These are phyloP conservation scores for Phascolomyces articulosus DNA, from an alignment of 371 early-diverging fungal genomes.

Conservation along the genomic window DNA sequence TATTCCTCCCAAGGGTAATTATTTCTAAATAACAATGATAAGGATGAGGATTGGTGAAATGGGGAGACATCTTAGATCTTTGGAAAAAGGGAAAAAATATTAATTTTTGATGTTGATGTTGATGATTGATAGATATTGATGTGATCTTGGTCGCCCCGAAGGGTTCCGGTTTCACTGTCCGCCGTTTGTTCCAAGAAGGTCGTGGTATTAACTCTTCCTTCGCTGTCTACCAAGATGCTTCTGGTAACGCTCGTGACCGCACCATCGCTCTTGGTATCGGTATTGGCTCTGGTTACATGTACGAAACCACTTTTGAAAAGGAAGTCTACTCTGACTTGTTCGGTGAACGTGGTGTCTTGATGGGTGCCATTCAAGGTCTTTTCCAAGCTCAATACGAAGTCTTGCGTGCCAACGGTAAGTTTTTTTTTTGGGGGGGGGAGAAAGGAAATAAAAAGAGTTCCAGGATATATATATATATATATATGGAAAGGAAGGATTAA, in stretches of 20 bases:
- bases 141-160: conserved; percentile 97
- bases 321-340: conserved; percentile 97
- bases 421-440: neutral
- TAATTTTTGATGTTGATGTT: neutral
- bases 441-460: neutral
- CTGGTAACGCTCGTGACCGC: conserved; percentile 92
- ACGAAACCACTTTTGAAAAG: conserved; percentile 96
- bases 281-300: conserved; percentile 96
- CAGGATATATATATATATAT: neutral
- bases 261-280: conserved; percentile 94
- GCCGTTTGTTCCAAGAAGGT: conserved; percentile 95
- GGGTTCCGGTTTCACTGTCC: conserved; percentile 95
- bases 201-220: conserved; percentile 98
- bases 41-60: no score
- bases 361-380: conserved; percentile 98
- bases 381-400: conserved; percentile 98
- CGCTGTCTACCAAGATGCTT: conserved; percentile 93
- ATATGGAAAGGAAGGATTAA: no score
- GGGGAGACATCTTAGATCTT: neutral
- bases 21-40: neutral
- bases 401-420: conserved; percentile 80
- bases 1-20: conserved; percentile 75
- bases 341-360: conserved; percentile 97
- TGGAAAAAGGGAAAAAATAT: neutral
- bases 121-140: conserved; percentile 87